Evolutionary conservation across 1,284 basidiomycete species (phyloP).

Genomic region (Veloboletus limbatus): DNA sequence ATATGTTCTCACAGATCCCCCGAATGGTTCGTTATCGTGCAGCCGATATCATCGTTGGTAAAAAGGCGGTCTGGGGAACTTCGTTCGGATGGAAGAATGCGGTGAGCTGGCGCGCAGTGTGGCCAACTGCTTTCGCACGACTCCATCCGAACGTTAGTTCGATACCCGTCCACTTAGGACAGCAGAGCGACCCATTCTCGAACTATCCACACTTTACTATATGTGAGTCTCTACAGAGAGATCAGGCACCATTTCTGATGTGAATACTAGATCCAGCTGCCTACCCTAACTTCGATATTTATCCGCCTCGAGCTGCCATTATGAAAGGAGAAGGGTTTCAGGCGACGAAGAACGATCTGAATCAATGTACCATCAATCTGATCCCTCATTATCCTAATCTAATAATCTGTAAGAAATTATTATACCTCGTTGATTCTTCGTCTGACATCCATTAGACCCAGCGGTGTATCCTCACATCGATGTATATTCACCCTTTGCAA

Average conservation of each 20-base stretch:
- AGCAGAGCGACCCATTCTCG: constrained; percentile 2
- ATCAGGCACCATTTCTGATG: constrained; percentile 10
- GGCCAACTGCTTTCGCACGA: constrained; percentile 15
- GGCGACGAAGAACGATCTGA: background rate
- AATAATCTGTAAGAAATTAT: constrained; percentile 24
- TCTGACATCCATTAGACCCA: constrained; percentile 23
- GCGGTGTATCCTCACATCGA: constrained; percentile 35
- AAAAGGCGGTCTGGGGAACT: constrained; percentile 15
- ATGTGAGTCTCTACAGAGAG: constrained; percentile 27
- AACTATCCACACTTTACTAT: constrained; percentile 35
- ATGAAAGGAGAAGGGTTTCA: background rate
- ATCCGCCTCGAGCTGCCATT: constrained; percentile 28
- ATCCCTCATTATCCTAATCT: constrained; percentile 23
- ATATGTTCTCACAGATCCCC: background rate
- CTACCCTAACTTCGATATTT: constrained; percentile 49
- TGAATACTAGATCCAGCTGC: constrained; percentile 36
- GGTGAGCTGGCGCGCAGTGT: constrained; percentile 18
- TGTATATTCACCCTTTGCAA: constrained; percentile 22
- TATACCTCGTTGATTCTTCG: background rate
- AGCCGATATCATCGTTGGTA: constrained; percentile 1
- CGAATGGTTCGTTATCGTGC: background rate
- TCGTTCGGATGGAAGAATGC: constrained; percentile 22
- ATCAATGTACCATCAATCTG: constrained; percentile 1
- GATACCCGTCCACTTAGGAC: background rate
- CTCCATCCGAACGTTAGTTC: background rate